phyloP scores from a whole-genome alignment of 495 filamentous ascomycete species.

The Staphylotrichum tortipilum region DNA sequence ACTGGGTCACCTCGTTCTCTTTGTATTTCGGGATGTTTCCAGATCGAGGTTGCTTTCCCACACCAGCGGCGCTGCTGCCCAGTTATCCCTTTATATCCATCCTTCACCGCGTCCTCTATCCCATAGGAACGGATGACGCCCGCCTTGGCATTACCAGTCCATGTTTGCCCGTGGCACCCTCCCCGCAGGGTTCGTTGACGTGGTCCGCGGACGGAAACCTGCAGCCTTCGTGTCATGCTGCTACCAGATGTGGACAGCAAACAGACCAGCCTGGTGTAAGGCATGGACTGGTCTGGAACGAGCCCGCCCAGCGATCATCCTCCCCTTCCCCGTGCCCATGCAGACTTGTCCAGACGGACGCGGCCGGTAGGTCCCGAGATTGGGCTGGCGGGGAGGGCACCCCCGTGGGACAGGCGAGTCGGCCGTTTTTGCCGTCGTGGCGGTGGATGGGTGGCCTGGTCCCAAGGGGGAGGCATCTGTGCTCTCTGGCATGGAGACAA shows the following conservation, averaged over 20 bases:
- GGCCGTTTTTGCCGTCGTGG: slow-evolving; percentile 2
- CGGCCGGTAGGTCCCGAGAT: too few relatives aligned
- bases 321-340: too few relatives aligned
- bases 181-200: slow-evolving; percentile 4
- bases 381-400: too few relatives aligned
- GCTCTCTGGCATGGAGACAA: background rate
- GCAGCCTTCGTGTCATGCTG: slow-evolving; percentile 3
- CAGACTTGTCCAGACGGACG: too few relatives aligned
- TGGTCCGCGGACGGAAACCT: slow-evolving; percentile 5
- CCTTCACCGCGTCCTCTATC: too few relatives aligned
- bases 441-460: background rate
- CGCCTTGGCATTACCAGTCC: background rate
- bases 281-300: background rate
- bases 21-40: too few relatives aligned
- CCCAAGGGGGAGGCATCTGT: background rate
- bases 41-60: too few relatives aligned
- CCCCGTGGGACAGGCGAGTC: background rate
- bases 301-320: too few relatives aligned
- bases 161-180: slow-evolving; percentile 1
- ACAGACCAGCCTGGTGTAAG: background rate
- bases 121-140: too few relatives aligned
- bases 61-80: too few relatives aligned
- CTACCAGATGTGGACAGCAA: background rate
- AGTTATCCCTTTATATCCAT: background rate
- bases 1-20: too few relatives aligned